Evolutionary conservation across 1,139 yeast genomes (phyloP), one percentile per base, ranked within the genome.

Genomic region (Candida glucosophila): DNA sequence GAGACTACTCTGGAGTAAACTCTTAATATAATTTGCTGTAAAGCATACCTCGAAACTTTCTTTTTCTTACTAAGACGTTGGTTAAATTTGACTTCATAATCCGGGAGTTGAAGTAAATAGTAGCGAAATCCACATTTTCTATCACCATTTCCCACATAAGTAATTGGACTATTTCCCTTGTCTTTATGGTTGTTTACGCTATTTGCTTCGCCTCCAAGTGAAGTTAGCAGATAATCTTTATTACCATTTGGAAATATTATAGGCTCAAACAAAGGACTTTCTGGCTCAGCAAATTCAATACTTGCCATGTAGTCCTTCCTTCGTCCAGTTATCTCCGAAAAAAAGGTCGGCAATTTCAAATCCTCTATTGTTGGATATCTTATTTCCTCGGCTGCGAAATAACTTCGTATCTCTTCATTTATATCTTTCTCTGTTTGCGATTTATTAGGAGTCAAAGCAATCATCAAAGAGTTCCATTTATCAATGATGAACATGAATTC

Each of bases 1-100:
- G 93, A 76, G 3, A 86, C 92, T 2, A 81, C 67, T 39, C 96
- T 60, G 0, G 82, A 56, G 49, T 88, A 86, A 2, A 79, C 73
- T 36, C 82, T 73, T 28, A 78, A 71, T 22, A 86, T 55, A 7
- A 86, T 39, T 41, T 78, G 88, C 39, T 82, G 86, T 25, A 79
- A 52, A 15, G 80, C 64, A 23, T 60, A 60, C 18, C 72, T 49
- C 0, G 93, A 80, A 12, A 79, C 47, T 0, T 52, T 40, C 3
- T 50, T 52, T 34, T 64, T 60, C 9, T 44, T 30, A 15, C 46
- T 33, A 10, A 64, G 39, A 33, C 48, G 35, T 26, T 41, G 24
- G 59, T 49, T 47, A 56, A 70, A 57, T 3, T 19, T 13, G 7
- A 7, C 7, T 8, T 7, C 7, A 11, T 19, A 19, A 10, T 19